Base-by-base conservation (phyloP, 306 rosid species). In the Castanopsis chinensis region DNA sequence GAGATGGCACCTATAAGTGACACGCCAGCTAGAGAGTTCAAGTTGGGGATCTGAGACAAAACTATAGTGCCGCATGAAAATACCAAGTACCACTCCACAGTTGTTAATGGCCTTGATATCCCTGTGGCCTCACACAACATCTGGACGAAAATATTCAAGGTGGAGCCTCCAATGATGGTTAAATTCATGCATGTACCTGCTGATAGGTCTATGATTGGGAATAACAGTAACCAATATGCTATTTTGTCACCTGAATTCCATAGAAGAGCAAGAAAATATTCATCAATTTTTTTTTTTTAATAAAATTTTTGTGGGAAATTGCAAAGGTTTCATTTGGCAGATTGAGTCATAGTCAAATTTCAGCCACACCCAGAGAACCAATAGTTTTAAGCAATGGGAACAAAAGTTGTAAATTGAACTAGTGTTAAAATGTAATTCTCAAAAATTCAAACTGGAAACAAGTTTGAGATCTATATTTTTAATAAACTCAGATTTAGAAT, bases 1-100 rank as follows among this genome's bases (percentile, higher is more conserved):
- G 91, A 79, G 75, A 88, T 32, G 3, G 91, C 86, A 11, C 89
- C 91, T 4, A 88, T 56, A 35, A 88, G 25, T 0, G 91, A 85
- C 5, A 88, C 85, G 1, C 83, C 76, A 5, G 89, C 88, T 5
- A 88, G 76, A 65, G 91, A 88, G 78, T 83, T 88, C 74, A 86
- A 58, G 83, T 85, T 88, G 0, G 89, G 91, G 56, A 86, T 76
- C 43, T 74, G 83, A 12, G 88, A 86, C 21, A 86, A 69, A 20
- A 86, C 5, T 41, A 88, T 82, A 1, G 86, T 86, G 10, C 28
- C 84, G 27, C 85, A 79, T 3, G 91, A 83, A 75, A 81, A 83
- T 3, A 80, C 85, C 80, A 86, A 69, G 82, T 4, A 83, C 91
- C 91, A 88, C 53, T 88, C 88, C 21, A 77, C 73, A 0, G 80